A percentile compares a stretch with the other conserved stretches of the same genome.
Conservation (phyloP, 75 land plant genomes). For the Isoetes taiwanensis region DNA sequence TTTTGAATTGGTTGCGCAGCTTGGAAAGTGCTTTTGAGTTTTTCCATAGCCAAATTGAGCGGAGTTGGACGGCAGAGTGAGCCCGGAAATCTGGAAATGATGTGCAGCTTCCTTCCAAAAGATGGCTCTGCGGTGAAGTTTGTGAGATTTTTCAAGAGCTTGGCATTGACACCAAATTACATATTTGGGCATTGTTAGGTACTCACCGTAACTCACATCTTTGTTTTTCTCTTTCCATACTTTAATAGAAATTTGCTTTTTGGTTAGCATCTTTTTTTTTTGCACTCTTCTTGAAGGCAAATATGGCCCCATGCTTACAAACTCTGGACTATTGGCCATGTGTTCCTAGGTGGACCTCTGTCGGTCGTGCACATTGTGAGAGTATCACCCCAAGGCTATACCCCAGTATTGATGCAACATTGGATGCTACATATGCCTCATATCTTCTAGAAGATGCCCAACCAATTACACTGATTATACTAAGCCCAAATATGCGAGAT, state of each 20-base stretch:
- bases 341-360: slow-evolving; percentile 51
- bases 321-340: too few relatives aligned
- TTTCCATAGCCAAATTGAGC: slow-evolving; percentile 13
- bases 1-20: too few relatives aligned
- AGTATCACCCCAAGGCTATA: slow-evolving; percentile 64
- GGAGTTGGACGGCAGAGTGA: slow-evolving; percentile 11
- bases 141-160: slow-evolving; percentile 44
- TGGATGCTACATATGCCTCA: slow-evolving; percentile 50
- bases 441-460: slow-evolving; percentile 67
- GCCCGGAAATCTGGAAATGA: slow-evolving; percentile 6
- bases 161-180: slow-evolving; percentile 58
- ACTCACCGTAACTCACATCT: slow-evolving; percentile 7
- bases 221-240: too few relatives aligned
- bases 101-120: slow-evolving; percentile 45
- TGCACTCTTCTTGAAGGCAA: too few relatives aligned
- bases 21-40: too few relatives aligned
- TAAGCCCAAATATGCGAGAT: slow-evolving; percentile 61
- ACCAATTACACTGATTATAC: slow-evolving; percentile 54
- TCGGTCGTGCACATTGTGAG: slow-evolving; percentile 80
- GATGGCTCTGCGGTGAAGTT: slow-evolving; percentile 41
- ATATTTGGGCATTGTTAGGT: slow-evolving; percentile 65
- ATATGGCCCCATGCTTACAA: too few relatives aligned
- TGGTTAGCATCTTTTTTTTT: too few relatives aligned
- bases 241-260: too few relatives aligned
- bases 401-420: slow-evolving; percentile 53